Conservation (phyloP, 352 stramenopile genomes). For the Pythium guiyangense region DNA sequence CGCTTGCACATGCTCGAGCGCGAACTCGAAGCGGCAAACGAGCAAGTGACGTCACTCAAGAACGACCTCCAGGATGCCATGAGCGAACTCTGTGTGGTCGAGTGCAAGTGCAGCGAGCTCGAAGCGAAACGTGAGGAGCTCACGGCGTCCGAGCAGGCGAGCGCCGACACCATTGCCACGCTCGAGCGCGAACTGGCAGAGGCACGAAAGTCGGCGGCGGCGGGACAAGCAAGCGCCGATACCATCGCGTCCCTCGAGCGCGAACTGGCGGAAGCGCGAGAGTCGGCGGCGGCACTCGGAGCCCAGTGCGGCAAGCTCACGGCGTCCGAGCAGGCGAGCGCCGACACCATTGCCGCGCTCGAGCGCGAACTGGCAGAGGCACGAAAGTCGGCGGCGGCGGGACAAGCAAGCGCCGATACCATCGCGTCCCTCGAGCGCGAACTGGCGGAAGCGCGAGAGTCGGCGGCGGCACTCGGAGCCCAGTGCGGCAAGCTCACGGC, state of each 20-base stretch:
- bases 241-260: too few relatives aligned
- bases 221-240: too few relatives aligned
- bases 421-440: too few relatives aligned
- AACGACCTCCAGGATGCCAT: constrained; percentile 9
- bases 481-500: background rate
- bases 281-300: too few relatives aligned
- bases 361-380: background rate
- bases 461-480: too few relatives aligned
- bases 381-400: background rate
- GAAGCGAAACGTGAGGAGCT: background rate
- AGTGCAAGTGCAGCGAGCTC: constrained; percentile 10
- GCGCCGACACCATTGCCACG: background rate
- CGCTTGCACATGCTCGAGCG: background rate
- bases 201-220: background rate
- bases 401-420: too few relatives aligned
- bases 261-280: too few relatives aligned
- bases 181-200: background rate
- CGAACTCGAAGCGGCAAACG: constrained; percentile 3
- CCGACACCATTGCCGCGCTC: background rate
- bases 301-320: background rate
- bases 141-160: background rate
- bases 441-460: too few relatives aligned
- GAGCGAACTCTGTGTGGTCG: constrained; percentile 12
- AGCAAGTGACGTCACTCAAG: constrained; percentile 1
- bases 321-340: background rate